These are phyloP conservation scores for Tuctoria greenei DNA, from an alignment of 176 grass and related monocot species.

Conservation along the genomic window DNA sequence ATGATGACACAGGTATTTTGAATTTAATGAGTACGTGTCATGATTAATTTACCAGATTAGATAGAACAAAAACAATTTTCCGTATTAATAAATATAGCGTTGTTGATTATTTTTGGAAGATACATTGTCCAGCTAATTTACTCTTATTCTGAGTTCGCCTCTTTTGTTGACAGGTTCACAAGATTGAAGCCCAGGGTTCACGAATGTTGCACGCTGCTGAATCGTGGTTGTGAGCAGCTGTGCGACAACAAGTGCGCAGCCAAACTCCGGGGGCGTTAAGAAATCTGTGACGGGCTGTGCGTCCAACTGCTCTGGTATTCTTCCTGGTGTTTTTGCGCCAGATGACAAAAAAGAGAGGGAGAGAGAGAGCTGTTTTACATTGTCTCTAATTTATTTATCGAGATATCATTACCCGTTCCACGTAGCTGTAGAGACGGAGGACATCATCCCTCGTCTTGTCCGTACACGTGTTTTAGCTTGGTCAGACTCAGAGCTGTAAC, in stretches of 20 bases:
- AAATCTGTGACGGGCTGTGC: not conserved
- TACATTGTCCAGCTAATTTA: not conserved
- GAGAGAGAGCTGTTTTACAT: constrained; percentile 15
- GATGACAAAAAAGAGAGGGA: constrained; percentile 5
- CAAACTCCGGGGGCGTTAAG: not conserved
- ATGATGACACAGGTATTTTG: not conserved
- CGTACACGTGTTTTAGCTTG: constrained; percentile 7
- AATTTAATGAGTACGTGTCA: not conserved
- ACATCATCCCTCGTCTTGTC: not conserved
- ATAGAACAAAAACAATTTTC: not conserved
- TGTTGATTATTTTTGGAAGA: not conserved
- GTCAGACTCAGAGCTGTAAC: constrained; percentile 16
- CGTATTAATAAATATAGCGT: not conserved
- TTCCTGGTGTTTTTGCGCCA: not conserved
- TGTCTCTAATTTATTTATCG: not conserved
- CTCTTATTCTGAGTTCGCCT: not conserved
- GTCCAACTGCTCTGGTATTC: not conserved
- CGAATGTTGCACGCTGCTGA: not conserved
- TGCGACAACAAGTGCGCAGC: not conserved
- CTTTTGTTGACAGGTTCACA: constrained; percentile 28
- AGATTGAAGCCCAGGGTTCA: constrained; percentile 22
- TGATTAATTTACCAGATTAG: not conserved
- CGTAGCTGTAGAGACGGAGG: not conserved
- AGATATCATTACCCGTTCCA: constrained; percentile 1
- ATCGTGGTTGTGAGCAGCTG: constrained; percentile 30